Evolutionary conservation across 257 asterid genomes (phyloP).

Genomic region (Plantago major): DNA sequence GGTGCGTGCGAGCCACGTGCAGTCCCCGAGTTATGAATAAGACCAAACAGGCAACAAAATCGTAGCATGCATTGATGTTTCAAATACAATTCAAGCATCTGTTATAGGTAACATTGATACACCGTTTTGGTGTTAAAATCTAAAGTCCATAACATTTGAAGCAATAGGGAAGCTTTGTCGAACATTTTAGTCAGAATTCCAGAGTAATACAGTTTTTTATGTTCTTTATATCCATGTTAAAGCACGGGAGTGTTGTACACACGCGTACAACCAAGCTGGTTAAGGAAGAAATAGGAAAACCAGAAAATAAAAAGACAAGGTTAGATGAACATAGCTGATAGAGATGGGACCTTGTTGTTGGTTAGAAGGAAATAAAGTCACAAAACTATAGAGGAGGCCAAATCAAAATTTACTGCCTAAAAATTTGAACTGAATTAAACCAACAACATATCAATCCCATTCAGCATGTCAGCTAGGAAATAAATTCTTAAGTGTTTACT

Average conservation of each 20-base stretch:
- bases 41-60: no score
- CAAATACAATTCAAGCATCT: background rate
- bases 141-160: no score
- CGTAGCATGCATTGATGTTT: background rate
- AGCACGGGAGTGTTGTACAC: background rate
- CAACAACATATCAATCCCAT: conserved; percentile 6
- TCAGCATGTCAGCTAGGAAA: conserved; percentile 27
- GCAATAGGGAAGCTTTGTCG: no score
- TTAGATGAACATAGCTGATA: background rate
- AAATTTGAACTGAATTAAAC: conserved; percentile 11
- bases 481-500: conserved; percentile 24
- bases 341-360: conserved; percentile 18
- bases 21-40: background rate
- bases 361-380: conserved; percentile 2
- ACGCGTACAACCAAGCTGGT: no score
- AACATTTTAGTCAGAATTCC: no score
- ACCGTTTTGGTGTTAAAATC: no score
- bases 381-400: conserved; percentile 6
- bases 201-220: no score
- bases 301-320: background rate
- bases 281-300: background rate
- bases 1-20: background rate
- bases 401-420: conserved; percentile 9
- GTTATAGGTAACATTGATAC: background rate
- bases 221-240: background rate